phyloP scores from a whole-genome alignment of 345 rosid genomes.

The Rhodamnia argentea region DNA sequence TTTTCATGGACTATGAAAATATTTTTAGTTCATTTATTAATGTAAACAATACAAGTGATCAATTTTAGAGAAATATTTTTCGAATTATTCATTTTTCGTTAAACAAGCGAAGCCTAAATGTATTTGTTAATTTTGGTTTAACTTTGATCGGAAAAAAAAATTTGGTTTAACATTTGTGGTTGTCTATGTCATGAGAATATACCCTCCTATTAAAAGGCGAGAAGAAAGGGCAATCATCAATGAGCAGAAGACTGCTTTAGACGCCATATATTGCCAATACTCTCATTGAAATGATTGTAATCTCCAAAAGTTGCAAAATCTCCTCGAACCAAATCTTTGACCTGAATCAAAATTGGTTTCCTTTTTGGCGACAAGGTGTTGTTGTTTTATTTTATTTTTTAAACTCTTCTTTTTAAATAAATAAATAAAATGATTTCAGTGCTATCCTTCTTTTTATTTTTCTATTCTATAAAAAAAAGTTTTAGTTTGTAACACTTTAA shows the following conservation, averaged over 20 bases:
- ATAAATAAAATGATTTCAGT: background rate
- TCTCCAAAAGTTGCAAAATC: background rate
- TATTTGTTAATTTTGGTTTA: background rate
- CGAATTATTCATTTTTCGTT: too few relatives aligned
- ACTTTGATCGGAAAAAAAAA: too few relatives aligned
- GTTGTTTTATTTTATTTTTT: background rate
- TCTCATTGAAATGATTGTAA: background rate
- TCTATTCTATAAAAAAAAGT: background rate
- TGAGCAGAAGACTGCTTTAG: background rate
- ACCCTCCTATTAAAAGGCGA: background rate
- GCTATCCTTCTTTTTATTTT: background rate
- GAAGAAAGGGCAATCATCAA: background rate
- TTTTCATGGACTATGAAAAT: too few relatives aligned
- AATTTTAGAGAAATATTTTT: too few relatives aligned
- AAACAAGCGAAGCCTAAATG: too few relatives aligned
- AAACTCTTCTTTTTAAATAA: background rate
- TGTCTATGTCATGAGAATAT: background rate
- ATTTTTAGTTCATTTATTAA: too few relatives aligned
- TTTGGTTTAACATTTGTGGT: background rate
- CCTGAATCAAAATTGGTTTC: background rate
- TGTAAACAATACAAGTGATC: too few relatives aligned
- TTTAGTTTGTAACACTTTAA: background rate
- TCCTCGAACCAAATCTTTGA: background rate
- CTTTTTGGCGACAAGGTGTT: background rate
- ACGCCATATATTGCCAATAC: background rate